A percentile compares a stretch with the other conserved stretches of the same genome.
Evolutionary conservation across 2,329 filamentous ascomycete genomes (phyloP).

Genomic region (Talaromyces sp.): DNA sequence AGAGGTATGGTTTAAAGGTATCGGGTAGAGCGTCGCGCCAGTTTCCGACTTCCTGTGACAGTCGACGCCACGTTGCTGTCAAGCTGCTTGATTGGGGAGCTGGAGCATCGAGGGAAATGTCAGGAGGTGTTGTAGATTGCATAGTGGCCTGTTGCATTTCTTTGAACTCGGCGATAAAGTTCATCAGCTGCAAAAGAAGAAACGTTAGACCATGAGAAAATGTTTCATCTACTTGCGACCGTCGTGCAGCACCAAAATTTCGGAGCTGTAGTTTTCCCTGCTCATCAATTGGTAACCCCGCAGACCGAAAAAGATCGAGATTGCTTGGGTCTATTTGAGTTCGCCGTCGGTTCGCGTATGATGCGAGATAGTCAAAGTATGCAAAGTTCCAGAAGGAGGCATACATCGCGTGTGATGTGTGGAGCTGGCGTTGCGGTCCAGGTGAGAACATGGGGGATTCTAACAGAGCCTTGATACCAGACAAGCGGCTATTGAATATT

Average conservation of each 20-base stretch:
- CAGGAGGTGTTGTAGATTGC: conserved; percentile 24
- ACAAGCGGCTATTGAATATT: conserved; percentile 46
- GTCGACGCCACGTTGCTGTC: conserved; percentile 49
- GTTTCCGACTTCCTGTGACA: conserved; percentile 51
- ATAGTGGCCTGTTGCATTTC: conserved; percentile 37
- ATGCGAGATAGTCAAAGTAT: conserved; percentile 56
- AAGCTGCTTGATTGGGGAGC: conserved; percentile 41
- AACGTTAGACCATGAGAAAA: conserved; percentile 58
- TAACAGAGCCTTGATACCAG: conserved; percentile 55
- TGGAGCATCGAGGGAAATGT: conserved; percentile 27
- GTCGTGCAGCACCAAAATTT: conserved; percentile 14
- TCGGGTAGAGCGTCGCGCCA: conserved; percentile 56
- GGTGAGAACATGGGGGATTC: conserved; percentile 36
- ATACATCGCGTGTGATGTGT: conserved; percentile 47
- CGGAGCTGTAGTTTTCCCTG: conserved; percentile 40
- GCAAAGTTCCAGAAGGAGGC: conserved; percentile 63
- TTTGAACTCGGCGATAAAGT: conserved; percentile 57
- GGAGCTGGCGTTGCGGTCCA: conserved; percentile 13
- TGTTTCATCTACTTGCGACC: conserved; percentile 54
- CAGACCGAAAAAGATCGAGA: conserved; percentile 55
- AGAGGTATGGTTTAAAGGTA: conserved; percentile 53
- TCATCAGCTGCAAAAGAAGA: conserved; percentile 59
- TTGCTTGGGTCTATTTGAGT: conserved; percentile 56
- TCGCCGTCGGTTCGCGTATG: conserved; percentile 54
- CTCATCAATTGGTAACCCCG: conserved; percentile 52